Evolutionary conservation across 1,284 basidiomycete genomes (phyloP), one percentile per base, ranked within the genome.

Genomic region (Ganoderma leucocontextum): DNA sequence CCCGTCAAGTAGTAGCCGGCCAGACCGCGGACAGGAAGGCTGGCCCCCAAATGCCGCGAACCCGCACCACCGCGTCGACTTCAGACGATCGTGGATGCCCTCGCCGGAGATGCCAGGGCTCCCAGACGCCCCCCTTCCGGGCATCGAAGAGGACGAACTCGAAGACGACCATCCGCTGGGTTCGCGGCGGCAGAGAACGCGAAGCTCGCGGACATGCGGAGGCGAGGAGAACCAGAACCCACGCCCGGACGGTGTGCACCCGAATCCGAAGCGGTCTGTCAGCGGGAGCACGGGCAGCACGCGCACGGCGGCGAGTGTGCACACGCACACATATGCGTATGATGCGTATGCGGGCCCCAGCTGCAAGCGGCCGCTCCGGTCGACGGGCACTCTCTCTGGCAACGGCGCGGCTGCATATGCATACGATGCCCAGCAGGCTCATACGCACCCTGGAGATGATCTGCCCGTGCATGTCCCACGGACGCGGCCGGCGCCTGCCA

Each of bases 61-160:
- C n/a, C 12, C 22, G 60, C 36, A 39, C 29, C 71, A 65, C 67
- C 38, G 55, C 38, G 67, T 70, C 69, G 71, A 72, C 44, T 62
- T 65, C 33, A 22, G 68, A 12, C 52, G 61, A 41, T 33, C 66
- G 19, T 70, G 71, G 69, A 60, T 68, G 60, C 64, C 66, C 5
- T 70, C 68, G 3, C 68, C 71, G 41, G 35, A 60, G 9, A 41
- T 60, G 22, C 58, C 63, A 29, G 29, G 29, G 13, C 58, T 60
- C 58, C 17, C 29, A 29, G 59, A 52, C 60, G 42, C 33, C 44
- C 2, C 55, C 55, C 55, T 57, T 36, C 35, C 55, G 6, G 55
- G 55, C 3, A 59, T 59, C 58, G 38, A 59, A 59, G 58, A 59
- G 58, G 59, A n/a, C 44, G 52, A 49, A 52, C 25, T 19, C 36